phyloP scores from a whole-genome alignment of 768 basidiomycete genomes.

The Naganishia onofrii region DNA sequence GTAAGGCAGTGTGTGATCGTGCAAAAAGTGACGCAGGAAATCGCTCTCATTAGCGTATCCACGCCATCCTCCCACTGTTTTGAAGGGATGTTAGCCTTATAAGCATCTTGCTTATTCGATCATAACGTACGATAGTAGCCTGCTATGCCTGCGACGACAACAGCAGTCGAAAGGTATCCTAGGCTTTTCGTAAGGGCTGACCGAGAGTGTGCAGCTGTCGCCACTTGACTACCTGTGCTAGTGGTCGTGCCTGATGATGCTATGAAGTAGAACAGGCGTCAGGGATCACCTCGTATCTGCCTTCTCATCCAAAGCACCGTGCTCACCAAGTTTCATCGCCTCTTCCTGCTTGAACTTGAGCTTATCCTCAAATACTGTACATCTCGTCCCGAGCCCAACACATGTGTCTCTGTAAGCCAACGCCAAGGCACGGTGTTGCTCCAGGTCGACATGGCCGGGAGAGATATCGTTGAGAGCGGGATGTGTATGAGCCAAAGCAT shows the following conservation, averaged over 20 bases:
- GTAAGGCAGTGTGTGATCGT: slow-evolving; percentile 9
- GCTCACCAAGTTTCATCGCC: slow-evolving; percentile 2
- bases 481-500: slow-evolving; percentile 7
- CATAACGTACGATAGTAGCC: slow-evolving; percentile 7
- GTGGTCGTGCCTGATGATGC: neutral
- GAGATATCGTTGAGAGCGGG: slow-evolving; percentile 3
- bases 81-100: neutral
- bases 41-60: neutral
- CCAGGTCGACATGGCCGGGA: neutral
- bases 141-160: neutral
- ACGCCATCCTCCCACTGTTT: slow-evolving; percentile 1
- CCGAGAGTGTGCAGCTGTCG: neutral
- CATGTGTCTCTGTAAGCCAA: neutral
- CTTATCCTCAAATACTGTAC: slow-evolving; percentile 20
- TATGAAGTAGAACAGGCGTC: neutral
- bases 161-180: neutral
- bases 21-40: slow-evolving; percentile 2
- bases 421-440: slow-evolving; percentile 11
- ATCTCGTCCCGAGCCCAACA: neutral
- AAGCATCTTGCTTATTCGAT: neutral
- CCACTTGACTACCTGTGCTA: neutral
- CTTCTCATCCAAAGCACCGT: neutral
- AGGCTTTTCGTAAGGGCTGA: neutral
- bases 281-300: neutral
- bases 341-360: slow-evolving; percentile 7